These are phyloP conservation scores for Geosmithia morbida DNA, from an alignment of 2,329 filamentous ascomycete genomes.

Conservation along the genomic window DNA sequence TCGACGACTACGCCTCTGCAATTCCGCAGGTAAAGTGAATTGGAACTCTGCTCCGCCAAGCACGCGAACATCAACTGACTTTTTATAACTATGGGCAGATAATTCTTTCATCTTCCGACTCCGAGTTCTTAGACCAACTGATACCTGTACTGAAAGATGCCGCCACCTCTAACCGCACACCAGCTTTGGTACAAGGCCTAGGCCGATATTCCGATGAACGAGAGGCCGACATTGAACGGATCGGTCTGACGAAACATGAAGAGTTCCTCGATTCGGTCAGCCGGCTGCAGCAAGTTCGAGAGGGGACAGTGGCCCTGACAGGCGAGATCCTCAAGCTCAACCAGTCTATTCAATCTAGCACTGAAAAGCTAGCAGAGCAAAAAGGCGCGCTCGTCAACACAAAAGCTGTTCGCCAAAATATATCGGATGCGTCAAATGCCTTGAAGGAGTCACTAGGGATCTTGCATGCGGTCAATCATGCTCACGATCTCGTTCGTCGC, in stretches of 20 bases:
- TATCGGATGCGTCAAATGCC: constrained; percentile 80
- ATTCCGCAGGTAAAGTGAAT: constrained; percentile 24
- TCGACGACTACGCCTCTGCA: constrained; percentile 31
- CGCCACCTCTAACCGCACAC: constrained; percentile 57
- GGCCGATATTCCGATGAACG: constrained; percentile 67
- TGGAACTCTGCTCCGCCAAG: constrained; percentile 2
- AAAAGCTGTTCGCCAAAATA: constrained; percentile 82
- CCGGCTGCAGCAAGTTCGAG: constrained; percentile 79
- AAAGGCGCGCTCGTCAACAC: constrained; percentile 92
- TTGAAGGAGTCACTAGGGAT: constrained; percentile 87
- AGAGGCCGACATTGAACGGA: constrained; percentile 82
- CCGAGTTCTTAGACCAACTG: constrained; percentile 89
- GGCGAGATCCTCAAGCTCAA: constrained; percentile 86
- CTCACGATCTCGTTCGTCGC: constrained; percentile 79
- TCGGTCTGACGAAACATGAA: constrained; percentile 91
- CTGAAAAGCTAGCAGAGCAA: constrained; percentile 84
- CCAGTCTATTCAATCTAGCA: constrained; percentile 88
- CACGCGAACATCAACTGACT: background rate
- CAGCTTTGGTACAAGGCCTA: constrained; percentile 57
- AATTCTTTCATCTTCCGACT: constrained; percentile 78
- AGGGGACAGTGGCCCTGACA: constrained; percentile 79
- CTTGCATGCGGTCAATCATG: constrained; percentile 80
- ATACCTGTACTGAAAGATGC: constrained; percentile 92
- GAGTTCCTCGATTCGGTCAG: constrained; percentile 92
- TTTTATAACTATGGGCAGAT: constrained; percentile 41